Base-by-base conservation (phyloP, 176 grass and related monocot genomes). In the Eleusine coracana region DNA sequence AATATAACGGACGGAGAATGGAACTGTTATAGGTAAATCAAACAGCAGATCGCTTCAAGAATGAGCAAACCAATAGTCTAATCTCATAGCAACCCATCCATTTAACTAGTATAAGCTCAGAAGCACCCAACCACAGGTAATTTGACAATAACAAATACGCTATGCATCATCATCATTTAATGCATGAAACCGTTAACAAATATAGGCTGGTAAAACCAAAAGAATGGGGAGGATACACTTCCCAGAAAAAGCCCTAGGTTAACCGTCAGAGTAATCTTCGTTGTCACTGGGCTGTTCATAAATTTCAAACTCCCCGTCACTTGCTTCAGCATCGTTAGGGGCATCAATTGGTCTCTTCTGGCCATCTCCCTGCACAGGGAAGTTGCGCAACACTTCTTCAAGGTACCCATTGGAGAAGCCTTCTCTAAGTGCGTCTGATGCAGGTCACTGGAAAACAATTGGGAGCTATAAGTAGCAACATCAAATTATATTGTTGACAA, bases 231-330 rank as follows among this genome's bases (percentile, higher is more conserved):
- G 15, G 7, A 41, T 7, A 37, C 79, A 49, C 28, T 28, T 79
- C 28, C 21, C 62, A 28, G 15, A 50, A 61, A n/a, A 74, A 29
- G 51, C 29, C 13, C 4, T 31, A 68, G 34, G 59, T 62, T 75
- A 80, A 70, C 81, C 83, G 80, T 86, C 88, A 20, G 77, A 83
- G 2, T 18, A 83, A 11, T 86, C 75, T 81, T 87, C 87, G 48
- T 89, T 88, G 1, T 94, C 92, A 75, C 95, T 97, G 31, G 84
- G 83, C 60, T 89, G 95, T 79, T 94, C 95, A 38, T 82, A 94
- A 78, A 94, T 94, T 85, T 97, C 84, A 56, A 92, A 97, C 78
- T 94, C 92, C 18, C 71, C 86, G 27, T 97, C 95, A 83, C 92
- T 91, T 63, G 75, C 76, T 66, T 91, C 83, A 20, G 80, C 58